Evolutionary conservation across 140 eudicot species (phyloP).

Genomic region (Erigeron philadelphicus): DNA sequence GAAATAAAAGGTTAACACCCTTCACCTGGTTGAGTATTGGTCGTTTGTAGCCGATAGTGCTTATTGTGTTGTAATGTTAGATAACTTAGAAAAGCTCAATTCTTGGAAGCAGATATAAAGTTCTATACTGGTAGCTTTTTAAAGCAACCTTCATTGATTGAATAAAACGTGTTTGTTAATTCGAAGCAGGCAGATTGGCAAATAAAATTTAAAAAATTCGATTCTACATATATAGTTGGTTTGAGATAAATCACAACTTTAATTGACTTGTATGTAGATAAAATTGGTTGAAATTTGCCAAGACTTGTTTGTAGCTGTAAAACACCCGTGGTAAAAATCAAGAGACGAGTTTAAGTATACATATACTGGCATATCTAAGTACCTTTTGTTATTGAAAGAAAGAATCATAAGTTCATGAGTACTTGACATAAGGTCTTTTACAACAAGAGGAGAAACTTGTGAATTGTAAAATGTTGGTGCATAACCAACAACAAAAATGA

Average conservation of each 20-base stretch:
- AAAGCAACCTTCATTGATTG: slow-evolving; percentile 8
- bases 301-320: not conserved
- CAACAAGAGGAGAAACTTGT: not conserved
- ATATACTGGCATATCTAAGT: not conserved
- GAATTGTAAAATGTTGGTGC: not conserved
- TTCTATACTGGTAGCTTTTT: not conserved
- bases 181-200: not conserved
- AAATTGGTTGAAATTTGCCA: not conserved
- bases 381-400: not conserved
- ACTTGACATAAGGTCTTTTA: not conserved
- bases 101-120: slow-evolving; percentile 8
- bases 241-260: no score
- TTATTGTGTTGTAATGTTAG: slow-evolving; percentile 12
- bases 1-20: slow-evolving; percentile 21
- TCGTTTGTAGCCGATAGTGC: slow-evolving; percentile 22
- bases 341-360: not conserved
- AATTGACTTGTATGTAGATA: not conserved
- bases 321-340: no score
- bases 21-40: slow-evolving; percentile 16
- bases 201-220: not conserved
- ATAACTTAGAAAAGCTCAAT: not conserved
- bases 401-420: not conserved
- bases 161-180: slow-evolving; percentile 19
- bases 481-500: slow-evolving; percentile 18
- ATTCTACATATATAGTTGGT: no score